Base-by-base conservation (phyloP, 169 alveolate genomes). In the Perkinsus marinus region DNA sequence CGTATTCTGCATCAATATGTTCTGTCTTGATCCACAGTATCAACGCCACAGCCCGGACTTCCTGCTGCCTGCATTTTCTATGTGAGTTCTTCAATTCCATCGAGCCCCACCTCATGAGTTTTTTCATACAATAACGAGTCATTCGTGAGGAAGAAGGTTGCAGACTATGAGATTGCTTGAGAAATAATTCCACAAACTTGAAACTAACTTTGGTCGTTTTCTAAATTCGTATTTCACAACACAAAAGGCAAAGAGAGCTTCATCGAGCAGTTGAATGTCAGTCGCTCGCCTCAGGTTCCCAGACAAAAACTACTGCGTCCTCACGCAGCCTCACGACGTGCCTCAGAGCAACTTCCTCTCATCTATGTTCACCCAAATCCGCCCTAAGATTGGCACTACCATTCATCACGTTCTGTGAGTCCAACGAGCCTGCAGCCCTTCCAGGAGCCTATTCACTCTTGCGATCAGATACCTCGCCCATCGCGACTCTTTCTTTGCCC, bases 301-400 rank as follows among this genome's bases (percentile, higher is more conserved):
- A 30, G 98, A 96, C 92, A 94, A 97, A 92, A 98, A 97, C 69
- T 97, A 96, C 93, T 90, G 96, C 91, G 95, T 97, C 47, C 89
- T 97, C 68, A 96, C 98, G 37, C 96, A 97, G 93, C 98, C 98
- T 6, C 97, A 96, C 89, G 79, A 57, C 37, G 94, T 97, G 68
- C 96, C 95, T 10, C 94, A 57, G 79, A 57, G 79, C 22, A 57
- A 57, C 79, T 57, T 57, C 26, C 79, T 57, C 5, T 19, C 79
- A 2, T 57, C 79, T 13, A 57, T 57, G 79, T 57, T 57, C 34
- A 26, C 34, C 37, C 79, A 57, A 57, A 16, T 57, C 7, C 3
- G 7, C 7, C 79, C 79, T 16, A 57, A 57, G 22, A 26, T 57
- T 30, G 34, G 7, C 79, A 57, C 37, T 6, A 57, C 79, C 34